phyloP scores from a whole-genome alignment of 2,329 filamentous ascomycete genomes.

The Fusarium sublunatum region DNA sequence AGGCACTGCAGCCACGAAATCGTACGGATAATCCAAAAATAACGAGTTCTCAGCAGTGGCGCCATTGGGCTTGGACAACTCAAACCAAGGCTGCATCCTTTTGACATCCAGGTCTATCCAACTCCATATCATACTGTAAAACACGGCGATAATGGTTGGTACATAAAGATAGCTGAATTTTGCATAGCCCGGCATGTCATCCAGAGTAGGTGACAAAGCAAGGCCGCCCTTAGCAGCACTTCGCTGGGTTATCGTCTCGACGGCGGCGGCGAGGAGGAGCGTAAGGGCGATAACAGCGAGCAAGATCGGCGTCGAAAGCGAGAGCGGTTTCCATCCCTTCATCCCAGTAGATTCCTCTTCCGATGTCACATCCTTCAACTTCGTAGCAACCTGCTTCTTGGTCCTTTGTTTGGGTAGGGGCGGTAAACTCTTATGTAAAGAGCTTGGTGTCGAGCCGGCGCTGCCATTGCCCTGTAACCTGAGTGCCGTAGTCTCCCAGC shows the following conservation, averaged over 20 bases:
- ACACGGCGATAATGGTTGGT: conserved; percentile 64
- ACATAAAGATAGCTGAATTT: conserved; percentile 61
- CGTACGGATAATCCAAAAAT: conserved; percentile 63
- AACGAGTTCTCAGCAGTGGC: conserved; percentile 59
- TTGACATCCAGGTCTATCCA: conserved; percentile 71
- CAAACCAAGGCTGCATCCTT: conserved; percentile 69
- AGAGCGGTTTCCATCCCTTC: conserved; percentile 41
- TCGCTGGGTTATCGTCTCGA: conserved; percentile 58
- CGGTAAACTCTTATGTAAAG: conserved; percentile 18
- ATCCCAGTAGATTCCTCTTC: not conserved
- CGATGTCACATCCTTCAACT: fast-evolving
- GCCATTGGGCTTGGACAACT: conserved; percentile 61
- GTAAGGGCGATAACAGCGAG: conserved; percentile 51
- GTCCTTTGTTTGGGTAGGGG: conserved; percentile 8
- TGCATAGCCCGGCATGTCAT: conserved; percentile 51
- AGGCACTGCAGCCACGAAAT: conserved; percentile 51
- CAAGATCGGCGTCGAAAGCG: conserved; percentile 51
- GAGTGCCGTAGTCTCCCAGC: conserved; percentile 29
- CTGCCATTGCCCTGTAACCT: conserved; percentile 10
- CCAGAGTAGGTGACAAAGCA: conserved; percentile 34
- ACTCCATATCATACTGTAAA: conserved; percentile 67
- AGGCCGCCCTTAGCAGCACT: conserved; percentile 57
- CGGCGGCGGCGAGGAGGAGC: conserved; percentile 53
- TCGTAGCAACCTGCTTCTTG: not conserved
- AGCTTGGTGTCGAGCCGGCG: not conserved